Base-by-base conservation (phyloP, 169 alveolate genomes). In the Condylostoma magnum region DNA sequence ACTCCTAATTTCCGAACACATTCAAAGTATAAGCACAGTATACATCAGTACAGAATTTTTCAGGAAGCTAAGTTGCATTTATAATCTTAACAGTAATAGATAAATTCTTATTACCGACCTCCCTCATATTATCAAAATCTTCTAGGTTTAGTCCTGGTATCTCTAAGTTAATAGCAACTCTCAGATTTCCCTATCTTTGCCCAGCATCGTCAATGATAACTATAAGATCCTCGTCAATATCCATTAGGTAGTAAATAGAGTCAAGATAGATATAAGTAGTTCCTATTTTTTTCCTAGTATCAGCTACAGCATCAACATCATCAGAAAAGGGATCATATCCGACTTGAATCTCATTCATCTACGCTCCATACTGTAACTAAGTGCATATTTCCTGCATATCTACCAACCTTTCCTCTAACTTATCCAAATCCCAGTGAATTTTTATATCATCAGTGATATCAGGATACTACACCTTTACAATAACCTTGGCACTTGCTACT, bases 301-400 rank as follows among this genome's bases (percentile, higher is more conserved):
- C 57, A 10, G 27, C 37, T n/a, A 60, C 18, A 41, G 27, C n/a
- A 15, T 60, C 71, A 6, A 38, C 56, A 8, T 60, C 43, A 27
- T 60, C 71, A 60, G 58, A 8, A 27, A 60, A 60, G 8, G 71
- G 71, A 34, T 60, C 71, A 27, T 60, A 36, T 1, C 37, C 71
- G 6, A 60, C 15, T 15, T 60, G 56, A 18, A 60, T n/a, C 8
- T 60, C 71, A 38, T 60, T 25, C 8, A 25, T 6, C 18, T 36
- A 30, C 15, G 46, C 71, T 36, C 71, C 71, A 1, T n/a, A 38
- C 18, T 36, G 34, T 12, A 60, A 28, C 3, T 60, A 55, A 4
- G 36, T 60, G 1, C 28, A 60, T 15, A 60, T 60, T 41, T 60
- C 71, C 43, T 60, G 71, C 71, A 60, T 60, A 27, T 60, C 71